phyloP scores from a whole-genome alignment of 306 rosid genomes.

The Vigna trinervia region DNA sequence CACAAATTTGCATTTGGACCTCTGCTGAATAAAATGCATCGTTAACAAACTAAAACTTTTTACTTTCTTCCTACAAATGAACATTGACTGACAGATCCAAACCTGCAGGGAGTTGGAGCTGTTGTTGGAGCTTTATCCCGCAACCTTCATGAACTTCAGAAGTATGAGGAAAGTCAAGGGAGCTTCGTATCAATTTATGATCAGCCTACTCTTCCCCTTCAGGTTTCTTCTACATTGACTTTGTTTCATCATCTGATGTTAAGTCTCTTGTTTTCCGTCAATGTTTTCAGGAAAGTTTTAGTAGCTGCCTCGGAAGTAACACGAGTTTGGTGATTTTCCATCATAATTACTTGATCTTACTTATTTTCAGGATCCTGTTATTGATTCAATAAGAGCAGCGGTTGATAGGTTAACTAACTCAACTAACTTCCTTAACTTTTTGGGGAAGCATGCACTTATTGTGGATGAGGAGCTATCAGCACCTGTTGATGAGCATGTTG shows the following conservation, averaged over 20 bases:
- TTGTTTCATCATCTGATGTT: slow-evolving; percentile 26
- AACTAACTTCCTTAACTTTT: slow-evolving; percentile 83
- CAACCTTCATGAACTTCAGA: slow-evolving; percentile 93
- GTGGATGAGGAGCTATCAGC: slow-evolving; percentile 81
- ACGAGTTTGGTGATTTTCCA: slow-evolving; percentile 4
- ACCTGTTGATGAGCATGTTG: slow-evolving; percentile 65
- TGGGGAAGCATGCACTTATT: slow-evolving; percentile 92
- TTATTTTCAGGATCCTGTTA: slow-evolving; percentile 77
- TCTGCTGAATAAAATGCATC: slow-evolving; percentile 10
- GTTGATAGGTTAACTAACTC: slow-evolving; percentile 82
- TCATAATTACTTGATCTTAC: slow-evolving; percentile 31
- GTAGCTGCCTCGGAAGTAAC: slow-evolving; percentile 4
- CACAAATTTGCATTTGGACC: slow-evolving; percentile 13
- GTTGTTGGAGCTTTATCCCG: slow-evolving; percentile 96
- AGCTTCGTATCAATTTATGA: slow-evolving; percentile 90
- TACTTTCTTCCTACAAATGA: slow-evolving; percentile 33
- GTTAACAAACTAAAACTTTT: background rate
- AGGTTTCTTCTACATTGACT: slow-evolving; percentile 58
- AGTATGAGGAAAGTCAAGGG: slow-evolving; percentile 80
- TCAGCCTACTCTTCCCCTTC: slow-evolving; percentile 73
- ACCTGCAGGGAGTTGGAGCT: slow-evolving; percentile 82
- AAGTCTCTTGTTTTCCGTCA: slow-evolving; percentile 4
- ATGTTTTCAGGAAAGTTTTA: slow-evolving; percentile 1
- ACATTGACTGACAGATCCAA: slow-evolving; percentile 37
- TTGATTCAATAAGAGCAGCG: slow-evolving; percentile 79